Conservation (phyloP, 2,329 filamentous ascomycete genomes). For the Cryoendolithus antarcticus region DNA sequence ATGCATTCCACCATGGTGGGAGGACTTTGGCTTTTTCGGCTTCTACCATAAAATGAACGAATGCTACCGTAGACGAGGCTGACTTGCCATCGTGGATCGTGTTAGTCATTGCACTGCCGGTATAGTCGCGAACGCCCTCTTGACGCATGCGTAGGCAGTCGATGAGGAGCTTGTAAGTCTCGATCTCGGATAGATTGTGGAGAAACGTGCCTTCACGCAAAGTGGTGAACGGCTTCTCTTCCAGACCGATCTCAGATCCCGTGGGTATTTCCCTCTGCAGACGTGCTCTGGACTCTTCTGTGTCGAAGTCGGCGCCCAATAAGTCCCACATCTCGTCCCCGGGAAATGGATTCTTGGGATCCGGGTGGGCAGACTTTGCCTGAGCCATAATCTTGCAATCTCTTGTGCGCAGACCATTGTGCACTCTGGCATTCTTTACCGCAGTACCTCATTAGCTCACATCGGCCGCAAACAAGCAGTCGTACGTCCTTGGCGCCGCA, state of each 20-base stretch:
- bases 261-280: no score
- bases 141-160: constrained; percentile 12
- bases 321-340: background rate
- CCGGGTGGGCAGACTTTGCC: no score
- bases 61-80: constrained; percentile 6
- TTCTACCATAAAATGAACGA: constrained; percentile 6
- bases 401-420: constrained; percentile 25
- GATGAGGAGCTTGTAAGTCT: constrained; percentile 15
- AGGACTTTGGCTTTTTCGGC: constrained; percentile 7
- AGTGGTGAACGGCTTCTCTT: constrained; percentile 8
- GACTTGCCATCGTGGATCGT: constrained; percentile 6
- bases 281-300: background rate
- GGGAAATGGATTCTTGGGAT: no score
- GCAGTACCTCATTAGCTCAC: constrained; percentile 22
- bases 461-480: constrained; percentile 20
- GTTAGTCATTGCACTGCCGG: constrained; percentile 6
- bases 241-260: background rate
- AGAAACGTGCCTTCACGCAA: constrained; percentile 11
- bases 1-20: constrained; percentile 10
- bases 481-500: background rate
- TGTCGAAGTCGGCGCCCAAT: background rate
- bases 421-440: constrained; percentile 22
- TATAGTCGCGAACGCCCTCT: constrained; percentile 10
- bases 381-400: constrained; percentile 11
- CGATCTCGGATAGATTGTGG: constrained; percentile 10